Evolutionary conservation across 306 rosid species (phyloP), one percentile per base, ranked within the genome.

Genomic region (Calophaca sinica): DNA sequence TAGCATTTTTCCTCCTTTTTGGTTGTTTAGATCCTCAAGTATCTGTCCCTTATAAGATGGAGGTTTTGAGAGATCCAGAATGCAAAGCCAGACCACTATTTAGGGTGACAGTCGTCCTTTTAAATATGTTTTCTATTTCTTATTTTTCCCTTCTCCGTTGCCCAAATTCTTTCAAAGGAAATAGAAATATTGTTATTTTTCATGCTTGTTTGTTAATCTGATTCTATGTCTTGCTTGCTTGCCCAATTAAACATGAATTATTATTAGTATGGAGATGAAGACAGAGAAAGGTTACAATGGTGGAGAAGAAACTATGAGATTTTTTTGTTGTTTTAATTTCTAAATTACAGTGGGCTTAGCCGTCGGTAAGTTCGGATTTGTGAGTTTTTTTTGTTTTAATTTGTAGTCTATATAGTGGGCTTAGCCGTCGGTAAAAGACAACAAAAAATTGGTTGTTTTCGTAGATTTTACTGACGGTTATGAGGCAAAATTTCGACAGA

Each of bases 11-110:
- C 44, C 41, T 15, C 8, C 35, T 12, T 77, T 78, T 79, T 74
- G 69, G 58, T 73, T 77, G 73, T 83, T 74, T 80, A 94, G 98
- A 88, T 74, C 90, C 88, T 7, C 78, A 82, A 79, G 76, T 50
- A 38, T 68, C 76, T 70, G 55, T 92, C 15, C 70, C 75, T 20
- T 94, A 94, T 68, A 91, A 84, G 88, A 91, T 94, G 98, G 98
- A 94, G 86, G 97, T 91, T 60, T 69, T 90, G 88, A 88, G 98
- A 82, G 97, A 94, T 81, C 83, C 89, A 35, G 96, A 94, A 61
- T 82, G 88, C 76, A 89, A 90, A 81, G 52, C 74, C 84, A 87
- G 87, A 81, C 98, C 98, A 36, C 72, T 94, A 33, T 94, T 94
- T 79, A 90, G 89, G 80, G 96, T 94, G 83, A 89, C 98, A 28